These are phyloP conservation scores for Rubia tinctorum DNA, from an alignment of 305 asterid species.

Conservation along the genomic window DNA sequence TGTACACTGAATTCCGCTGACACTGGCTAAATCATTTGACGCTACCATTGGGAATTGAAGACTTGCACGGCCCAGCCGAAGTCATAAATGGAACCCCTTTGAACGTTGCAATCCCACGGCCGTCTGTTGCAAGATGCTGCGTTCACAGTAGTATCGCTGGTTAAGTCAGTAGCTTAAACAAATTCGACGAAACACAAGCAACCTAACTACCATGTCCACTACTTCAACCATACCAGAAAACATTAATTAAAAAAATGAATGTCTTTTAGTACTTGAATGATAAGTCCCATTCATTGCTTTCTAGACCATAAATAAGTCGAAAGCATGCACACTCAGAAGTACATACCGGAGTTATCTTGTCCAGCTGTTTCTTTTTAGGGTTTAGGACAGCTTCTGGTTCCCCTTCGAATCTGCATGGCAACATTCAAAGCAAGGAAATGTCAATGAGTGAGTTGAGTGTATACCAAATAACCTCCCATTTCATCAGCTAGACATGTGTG, in stretches of 20 bases:
- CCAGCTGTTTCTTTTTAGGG: constrained; percentile 97
- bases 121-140: constrained; percentile 87
- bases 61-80: constrained; percentile 82
- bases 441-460: background rate
- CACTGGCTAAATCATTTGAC: constrained; percentile 46
- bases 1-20: background rate
- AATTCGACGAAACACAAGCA: background rate
- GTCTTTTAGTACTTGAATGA: background rate
- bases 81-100: constrained; percentile 91
- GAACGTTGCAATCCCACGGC: constrained; percentile 78
- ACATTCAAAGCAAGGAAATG: background rate
- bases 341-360: constrained; percentile 66
- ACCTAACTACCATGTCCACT: no score
- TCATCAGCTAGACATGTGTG: background rate
- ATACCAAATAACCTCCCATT: background rate
- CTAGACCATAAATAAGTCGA: background rate
- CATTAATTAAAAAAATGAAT: background rate
- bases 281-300: background rate
- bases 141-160: background rate
- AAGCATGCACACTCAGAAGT: background rate
- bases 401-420: constrained; percentile 58
- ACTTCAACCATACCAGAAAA: background rate
- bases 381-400: constrained; percentile 93
- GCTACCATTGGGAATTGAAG: constrained; percentile 66
- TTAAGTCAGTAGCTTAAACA: background rate